A percentile compares a stretch with the other conserved stretches of the same genome.
phyloP scores from a whole-genome alignment of 257 asterid genomes.

The Solanum megistacrolobum region DNA sequence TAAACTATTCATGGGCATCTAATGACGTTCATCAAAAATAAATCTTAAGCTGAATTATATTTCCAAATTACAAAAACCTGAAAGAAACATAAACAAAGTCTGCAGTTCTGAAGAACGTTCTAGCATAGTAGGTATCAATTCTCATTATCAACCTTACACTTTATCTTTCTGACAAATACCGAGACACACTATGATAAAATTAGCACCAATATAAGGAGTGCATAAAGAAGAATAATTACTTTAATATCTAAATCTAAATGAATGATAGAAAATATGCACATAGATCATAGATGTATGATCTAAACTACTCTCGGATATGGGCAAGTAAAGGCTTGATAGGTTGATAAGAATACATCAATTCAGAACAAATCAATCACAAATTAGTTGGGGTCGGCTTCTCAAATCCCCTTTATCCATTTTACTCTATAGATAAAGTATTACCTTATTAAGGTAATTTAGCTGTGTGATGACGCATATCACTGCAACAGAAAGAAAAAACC shows the following conservation, averaged over 20 bases:
- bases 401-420: background rate
- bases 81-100: background rate
- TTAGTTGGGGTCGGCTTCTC: background rate
- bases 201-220: background rate
- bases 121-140: background rate
- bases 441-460: constrained; percentile 14
- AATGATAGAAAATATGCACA: background rate
- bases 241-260: background rate
- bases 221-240: background rate
- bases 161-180: background rate
- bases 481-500: constrained; percentile 9
- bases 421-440: background rate
- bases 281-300: background rate
- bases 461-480: constrained; percentile 8
- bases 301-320: background rate
- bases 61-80: background rate
- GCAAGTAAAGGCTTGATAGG: background rate
- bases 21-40: background rate
- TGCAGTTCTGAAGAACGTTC: background rate
- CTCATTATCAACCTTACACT: background rate
- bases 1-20: background rate
- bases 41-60: background rate
- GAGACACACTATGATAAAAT: background rate
- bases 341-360: background rate
- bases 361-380: background rate